Base-by-base conservation (phyloP, 2,329 filamentous ascomycete species). In the Colletotrichum nymphaeae region DNA sequence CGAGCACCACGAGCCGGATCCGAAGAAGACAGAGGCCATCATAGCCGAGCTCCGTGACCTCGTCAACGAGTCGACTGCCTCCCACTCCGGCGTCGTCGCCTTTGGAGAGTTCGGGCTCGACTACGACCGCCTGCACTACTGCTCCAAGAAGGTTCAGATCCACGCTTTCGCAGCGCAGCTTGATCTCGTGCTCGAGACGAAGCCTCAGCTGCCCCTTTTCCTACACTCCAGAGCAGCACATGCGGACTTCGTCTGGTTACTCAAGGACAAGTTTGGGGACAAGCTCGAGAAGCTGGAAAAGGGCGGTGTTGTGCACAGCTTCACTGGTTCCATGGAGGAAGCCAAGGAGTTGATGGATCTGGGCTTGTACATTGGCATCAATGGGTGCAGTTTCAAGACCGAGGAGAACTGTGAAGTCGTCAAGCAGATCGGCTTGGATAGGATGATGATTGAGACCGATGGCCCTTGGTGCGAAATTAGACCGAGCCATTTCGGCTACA, bases 391-490 rank as follows among this genome's bases (percentile, higher is more conserved):
- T 78, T 90, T 99, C 86, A 99, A 98, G 88, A 98, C 95, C 6
- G 92, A 89, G 12, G 95, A 98, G 80, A 99, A 98, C 78, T 90
- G 97, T 53, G 92, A 90, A 16, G 95, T 98, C 3, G 95, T 98
- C 12, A 91, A 89, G 75, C 90, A 93, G 73, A 91, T 98, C 52
- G 93, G 92, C 12, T 85, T 99, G 12, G 91, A 95, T 69, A 86
- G 92, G 59, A 83, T 99, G 67, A 97, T 98, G 89, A 91, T 99
- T 60, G 97, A 99, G 87, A 99, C 97, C 0, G 97, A 99, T 81
- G 97, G 97, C 2, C 97, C 97, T 3, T 99, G 97, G 94, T 99
- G 97, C 80, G 97, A 99, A 82, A 96, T 99, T 72, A 88, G 97
- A 28, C 93, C 95, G 1, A 94, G 91, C 35, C 96, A 99, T 83